Evolutionary conservation across 1,139 yeast genomes (phyloP), one percentile per base, ranked within the genome.

Genomic region (Geotrichum europaeum): DNA sequence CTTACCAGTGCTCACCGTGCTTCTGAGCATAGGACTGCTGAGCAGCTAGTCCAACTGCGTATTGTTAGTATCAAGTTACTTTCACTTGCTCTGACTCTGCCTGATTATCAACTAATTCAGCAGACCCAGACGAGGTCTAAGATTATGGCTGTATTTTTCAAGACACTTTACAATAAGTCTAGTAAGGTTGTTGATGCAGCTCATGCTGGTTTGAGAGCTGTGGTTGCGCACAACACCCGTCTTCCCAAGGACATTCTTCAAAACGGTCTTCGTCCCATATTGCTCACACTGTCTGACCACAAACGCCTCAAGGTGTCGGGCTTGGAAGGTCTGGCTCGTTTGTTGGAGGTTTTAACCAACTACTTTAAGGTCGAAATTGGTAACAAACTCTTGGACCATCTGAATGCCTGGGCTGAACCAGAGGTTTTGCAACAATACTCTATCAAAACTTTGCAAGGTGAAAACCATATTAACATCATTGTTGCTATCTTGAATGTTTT

Each of bases 291-390:
- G 51, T 89, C 97, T 0, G 99, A 95, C 68, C 96, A 91, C 72
- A 91, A 90, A 71, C 86, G 92, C 62, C 78, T 95, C 57, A 89
- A 97, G 0, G 95, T 90, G 0, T 82, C 91, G 1, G 97, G 98
- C 1, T 78, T 95, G 30, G 97, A 92, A 70, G 97, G 98, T 0
- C 78, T 95, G 45, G 96, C 97, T 0, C 80, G 96, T 57, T 78
- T 95, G 43, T 78, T 95, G 59, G 97, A 94, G 69, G 78, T 95
- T 30, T 79, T 95, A 67, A 91, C 94, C 49, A 89, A 96, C 2
- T 94, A 95, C 69, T 95, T 95, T 78, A 87, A 96, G 71, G 97
- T 94, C 25, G 99, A 95, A 73, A 94, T 95, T 66, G 99, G 99
- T 43, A 82, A 92, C 61, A 95, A 95, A 69, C 78, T 95, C 60